These are phyloP conservation scores for Hericium erinaceus DNA, from an alignment of 768 basidiomycete species.

Conservation along the genomic window DNA sequence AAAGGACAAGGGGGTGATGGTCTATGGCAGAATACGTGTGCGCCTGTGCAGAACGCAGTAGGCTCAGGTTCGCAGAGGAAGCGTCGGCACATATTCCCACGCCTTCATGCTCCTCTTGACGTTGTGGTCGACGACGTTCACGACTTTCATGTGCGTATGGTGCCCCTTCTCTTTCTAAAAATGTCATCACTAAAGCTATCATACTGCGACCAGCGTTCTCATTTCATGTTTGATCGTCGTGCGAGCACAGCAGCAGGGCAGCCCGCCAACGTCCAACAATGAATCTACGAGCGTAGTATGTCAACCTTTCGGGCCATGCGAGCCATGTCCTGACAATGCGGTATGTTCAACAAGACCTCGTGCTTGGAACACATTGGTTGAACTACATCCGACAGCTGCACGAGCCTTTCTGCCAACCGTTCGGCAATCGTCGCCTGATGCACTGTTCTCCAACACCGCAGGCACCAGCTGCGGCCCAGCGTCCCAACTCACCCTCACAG, in stretches of 20 bases:
- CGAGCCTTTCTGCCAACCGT: constrained; percentile 92
- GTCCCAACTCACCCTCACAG: constrained; percentile 12
- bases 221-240: constrained; percentile 4
- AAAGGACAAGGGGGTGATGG: neutral
- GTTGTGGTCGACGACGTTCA: neutral
- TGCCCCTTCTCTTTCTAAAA: neutral
- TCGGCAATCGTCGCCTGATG: constrained; percentile 84
- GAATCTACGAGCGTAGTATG: constrained; percentile 14
- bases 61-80: neutral
- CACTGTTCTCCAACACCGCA: constrained; percentile 50
- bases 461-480: constrained; percentile 13
- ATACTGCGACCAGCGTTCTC: neutral
- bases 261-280: constrained; percentile 4
- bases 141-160: constrained; percentile 2
- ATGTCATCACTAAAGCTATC: neutral
- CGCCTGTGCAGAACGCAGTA: neutral
- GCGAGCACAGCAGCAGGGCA: neutral
- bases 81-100: constrained; percentile 10
- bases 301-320: constrained; percentile 24
- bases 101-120: neutral
- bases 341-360: constrained; percentile 18
- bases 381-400: constrained; percentile 39
- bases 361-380: neutral
- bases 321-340: constrained; percentile 33
- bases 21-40: neutral